Percentiles rank a stretch among this genome's conserved stretches.
Evolutionary conservation across 2,329 filamentous ascomycete genomes (phyloP).

Genomic region (Monilinia aucupariae): DNA sequence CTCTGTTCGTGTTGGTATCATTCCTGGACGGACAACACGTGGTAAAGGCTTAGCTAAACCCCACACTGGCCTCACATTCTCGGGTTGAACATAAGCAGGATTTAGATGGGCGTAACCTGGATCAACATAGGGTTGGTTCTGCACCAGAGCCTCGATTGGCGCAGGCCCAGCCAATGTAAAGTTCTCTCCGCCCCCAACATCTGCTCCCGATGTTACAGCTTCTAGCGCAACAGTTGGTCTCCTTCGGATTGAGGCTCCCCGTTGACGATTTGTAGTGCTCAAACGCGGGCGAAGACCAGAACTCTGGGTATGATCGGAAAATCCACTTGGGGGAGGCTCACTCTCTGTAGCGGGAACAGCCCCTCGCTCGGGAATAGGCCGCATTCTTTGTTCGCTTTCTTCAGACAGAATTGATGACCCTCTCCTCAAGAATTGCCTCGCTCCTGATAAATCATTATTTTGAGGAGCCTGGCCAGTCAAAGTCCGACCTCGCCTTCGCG

Average conservation of each 20-base stretch:
- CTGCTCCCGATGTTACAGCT: conserved; percentile 9
- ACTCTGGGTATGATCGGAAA: conserved; percentile 3
- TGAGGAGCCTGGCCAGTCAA: conserved; percentile 9
- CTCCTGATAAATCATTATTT: neutral
- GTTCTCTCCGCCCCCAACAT: conserved; percentile 19
- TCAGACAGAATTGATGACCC: conserved; percentile 1
- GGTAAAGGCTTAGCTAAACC: conserved; percentile 49
- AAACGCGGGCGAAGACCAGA: conserved; percentile 14
- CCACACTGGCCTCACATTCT: conserved; percentile 47
- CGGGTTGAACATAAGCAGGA: conserved; percentile 48
- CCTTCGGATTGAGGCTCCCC: conserved; percentile 14
- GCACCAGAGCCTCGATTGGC: conserved; percentile 24
- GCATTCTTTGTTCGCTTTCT: conserved; percentile 1
- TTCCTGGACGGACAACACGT: conserved; percentile 48
- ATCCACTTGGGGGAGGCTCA: conserved; percentile 1
- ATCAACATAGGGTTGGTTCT: conserved; percentile 45
- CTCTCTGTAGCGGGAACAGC: neutral
- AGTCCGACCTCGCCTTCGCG: conserved; percentile 8
- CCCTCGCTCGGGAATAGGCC: conserved; percentile 10
- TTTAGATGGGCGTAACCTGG: conserved; percentile 50
- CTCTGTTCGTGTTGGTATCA: conserved; percentile 44
- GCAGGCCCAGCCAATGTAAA: conserved; percentile 33
- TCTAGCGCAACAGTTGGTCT: conserved; percentile 14
- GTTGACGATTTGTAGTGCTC: conserved; percentile 9
- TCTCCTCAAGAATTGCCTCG: conserved; percentile 4